Percentiles rank a stretch among this genome's conserved stretches.
These are phyloP conservation scores for Xylaria sp. DNA, from an alignment of 2,329 filamentous ascomycete species.

Conservation along the genomic window DNA sequence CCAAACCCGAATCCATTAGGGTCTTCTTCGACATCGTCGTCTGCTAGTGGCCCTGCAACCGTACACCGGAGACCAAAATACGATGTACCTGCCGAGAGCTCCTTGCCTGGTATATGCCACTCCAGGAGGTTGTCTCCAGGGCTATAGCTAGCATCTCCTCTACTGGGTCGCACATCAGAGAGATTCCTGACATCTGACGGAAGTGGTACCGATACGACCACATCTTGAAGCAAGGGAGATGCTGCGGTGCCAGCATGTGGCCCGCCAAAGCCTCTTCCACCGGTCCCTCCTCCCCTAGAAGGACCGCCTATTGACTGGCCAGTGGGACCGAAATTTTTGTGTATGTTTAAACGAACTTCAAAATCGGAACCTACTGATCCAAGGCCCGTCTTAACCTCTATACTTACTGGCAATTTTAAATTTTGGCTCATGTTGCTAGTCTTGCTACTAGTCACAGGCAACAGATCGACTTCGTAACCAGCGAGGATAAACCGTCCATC, in stretches of 20 bases:
- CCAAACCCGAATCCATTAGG: conserved; percentile 64
- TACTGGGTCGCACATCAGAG: conserved; percentile 81
- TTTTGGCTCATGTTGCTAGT: conserved; percentile 65
- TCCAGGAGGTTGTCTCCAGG: conserved; percentile 78
- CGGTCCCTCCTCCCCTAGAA: conserved; percentile 56
- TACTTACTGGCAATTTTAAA: conserved; percentile 81
- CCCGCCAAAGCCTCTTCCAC: conserved; percentile 57
- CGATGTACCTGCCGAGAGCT: conserved; percentile 73
- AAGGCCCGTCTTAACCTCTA: conserved; percentile 84
- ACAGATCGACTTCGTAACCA: conserved; percentile 91
- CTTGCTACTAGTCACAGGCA: conserved; percentile 74
- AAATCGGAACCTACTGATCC: conserved; percentile 84
- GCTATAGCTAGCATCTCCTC: conserved; percentile 85
- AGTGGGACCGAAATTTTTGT: conserved; percentile 67
- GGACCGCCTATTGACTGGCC: conserved; percentile 53
- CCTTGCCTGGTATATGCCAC: conserved; percentile 85
- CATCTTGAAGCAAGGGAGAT: conserved; percentile 76
- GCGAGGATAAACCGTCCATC: conserved; percentile 94
- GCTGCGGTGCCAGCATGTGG: conserved; percentile 65
- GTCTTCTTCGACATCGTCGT: conserved; percentile 59
- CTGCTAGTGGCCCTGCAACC: conserved; percentile 73
- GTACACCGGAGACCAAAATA: conserved; percentile 83
- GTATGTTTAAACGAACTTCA: conserved; percentile 81
- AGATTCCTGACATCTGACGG: conserved; percentile 84
- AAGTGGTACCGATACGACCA: conserved; percentile 82